Percentiles rank a stretch among this genome's conserved stretches.
These are phyloP conservation scores for Puccinia triticina DNA, from an alignment of 1,284 basidiomycete species.

Conservation along the genomic window DNA sequence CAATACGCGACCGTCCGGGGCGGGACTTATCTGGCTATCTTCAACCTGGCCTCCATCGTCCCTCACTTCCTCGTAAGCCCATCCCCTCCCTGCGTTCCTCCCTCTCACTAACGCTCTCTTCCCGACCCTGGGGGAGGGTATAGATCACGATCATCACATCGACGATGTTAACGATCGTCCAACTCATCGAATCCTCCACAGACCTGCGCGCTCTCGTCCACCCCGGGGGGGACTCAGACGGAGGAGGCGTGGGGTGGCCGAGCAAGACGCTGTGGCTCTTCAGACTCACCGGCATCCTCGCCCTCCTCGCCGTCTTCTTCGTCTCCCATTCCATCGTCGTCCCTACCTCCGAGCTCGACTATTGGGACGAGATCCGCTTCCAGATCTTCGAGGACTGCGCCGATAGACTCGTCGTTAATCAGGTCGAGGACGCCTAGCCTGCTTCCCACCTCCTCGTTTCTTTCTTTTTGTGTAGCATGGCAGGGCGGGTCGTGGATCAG, in stretches of 20 bases:
- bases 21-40: conserved; percentile 27
- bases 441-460: neutral
- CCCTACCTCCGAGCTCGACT: conserved; percentile 37
- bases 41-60: conserved; percentile 20
- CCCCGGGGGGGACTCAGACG: neutral
- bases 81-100: neutral
- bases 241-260: neutral
- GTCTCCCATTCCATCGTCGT: conserved; percentile 5
- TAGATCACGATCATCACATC: conserved; percentile 33
- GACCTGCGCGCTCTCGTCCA: too few species aligned
- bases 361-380: conserved; percentile 39
- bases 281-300: neutral
- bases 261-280: conserved; percentile 14
- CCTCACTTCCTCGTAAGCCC: conserved; percentile 42
- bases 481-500: too few species aligned
- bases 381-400: conserved; percentile 30
- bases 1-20: conserved; percentile 10
- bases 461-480: too few species aligned
- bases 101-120: neutral
- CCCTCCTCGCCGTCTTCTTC: neutral
- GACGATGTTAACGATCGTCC: conserved; percentile 14
- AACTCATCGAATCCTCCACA: neutral
- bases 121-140: neutral
- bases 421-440: neutral
- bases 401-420: neutral